Evolutionary conservation across 768 basidiomycete genomes (phyloP).

Genomic region (Hericium erinaceus): DNA sequence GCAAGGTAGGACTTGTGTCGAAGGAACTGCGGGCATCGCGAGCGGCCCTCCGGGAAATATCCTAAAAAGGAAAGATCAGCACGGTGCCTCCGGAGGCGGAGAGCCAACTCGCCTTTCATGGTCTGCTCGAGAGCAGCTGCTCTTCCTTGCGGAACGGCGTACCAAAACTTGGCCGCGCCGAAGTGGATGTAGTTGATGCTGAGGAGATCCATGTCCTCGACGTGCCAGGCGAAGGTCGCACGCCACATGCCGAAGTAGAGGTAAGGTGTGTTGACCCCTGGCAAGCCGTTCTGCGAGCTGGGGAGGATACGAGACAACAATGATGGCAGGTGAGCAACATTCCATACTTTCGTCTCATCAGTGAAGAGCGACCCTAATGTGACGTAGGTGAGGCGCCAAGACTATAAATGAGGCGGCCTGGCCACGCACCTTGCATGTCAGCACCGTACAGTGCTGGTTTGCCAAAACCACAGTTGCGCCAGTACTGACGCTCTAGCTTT

Average conservation of each 20-base stretch:
- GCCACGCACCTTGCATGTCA: constrained; percentile 72
- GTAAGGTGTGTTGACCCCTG: constrained; percentile 96
- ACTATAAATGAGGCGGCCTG: no score
- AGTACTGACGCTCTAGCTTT: constrained; percentile 81
- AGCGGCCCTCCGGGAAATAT: constrained; percentile 83
- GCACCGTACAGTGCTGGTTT: constrained; percentile 97
- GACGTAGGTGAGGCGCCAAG: no score
- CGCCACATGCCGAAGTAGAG: constrained; percentile 99
- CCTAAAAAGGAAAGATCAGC: constrained; percentile 32
- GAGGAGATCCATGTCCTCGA: constrained; percentile 98
- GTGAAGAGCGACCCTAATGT: constrained; percentile 57
- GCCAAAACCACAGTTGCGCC: constrained; percentile 85
- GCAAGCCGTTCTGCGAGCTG: constrained; percentile 56
- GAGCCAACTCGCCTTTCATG: constrained; percentile 59
- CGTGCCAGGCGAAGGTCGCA: constrained; percentile 98
- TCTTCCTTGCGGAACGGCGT: constrained; percentile 90
- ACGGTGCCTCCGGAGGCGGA: background rate
- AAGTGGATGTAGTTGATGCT: constrained; percentile 99
- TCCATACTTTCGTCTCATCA: constrained; percentile 78
- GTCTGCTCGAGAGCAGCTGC: constrained; percentile 77
- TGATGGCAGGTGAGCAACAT: constrained; percentile 87
- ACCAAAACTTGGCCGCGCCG: constrained; percentile 96
- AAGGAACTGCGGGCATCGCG: constrained; percentile 85
- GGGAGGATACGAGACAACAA: constrained; percentile 75
- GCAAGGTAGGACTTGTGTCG: constrained; percentile 95